Percentiles rank a stretch among this genome's conserved stretches.
Conservation (phyloP, 805 yeast genomes). For the Barnettozyma vustinii region DNA sequence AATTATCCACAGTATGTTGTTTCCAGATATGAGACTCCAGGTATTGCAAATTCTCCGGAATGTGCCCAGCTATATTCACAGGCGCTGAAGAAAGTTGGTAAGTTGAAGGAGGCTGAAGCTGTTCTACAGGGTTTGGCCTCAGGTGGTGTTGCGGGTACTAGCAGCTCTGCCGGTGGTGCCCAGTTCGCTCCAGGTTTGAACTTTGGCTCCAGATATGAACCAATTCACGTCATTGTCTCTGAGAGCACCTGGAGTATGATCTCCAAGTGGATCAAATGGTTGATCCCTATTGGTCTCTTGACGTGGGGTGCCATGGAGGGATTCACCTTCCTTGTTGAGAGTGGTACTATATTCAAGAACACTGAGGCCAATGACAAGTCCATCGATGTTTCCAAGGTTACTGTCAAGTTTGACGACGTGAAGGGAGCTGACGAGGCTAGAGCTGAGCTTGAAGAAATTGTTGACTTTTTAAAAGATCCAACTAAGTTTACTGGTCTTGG, state of each 20-base stretch:
- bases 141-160: conserved; percentile 19
- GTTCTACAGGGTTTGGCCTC: conserved; percentile 44
- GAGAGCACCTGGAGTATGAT: conserved; percentile 76
- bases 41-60: conserved; percentile 78
- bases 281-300: conserved; percentile 72
- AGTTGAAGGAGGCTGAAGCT: conserved; percentile 69
- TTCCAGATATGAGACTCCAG: conserved; percentile 90
- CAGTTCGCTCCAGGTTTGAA: conserved; percentile 26
- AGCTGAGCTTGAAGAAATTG: conserved; percentile 94
- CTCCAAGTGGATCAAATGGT: conserved; percentile 86
- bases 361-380: conserved; percentile 70
- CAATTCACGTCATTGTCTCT: conserved; percentile 88
- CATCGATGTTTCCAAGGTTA: conserved; percentile 78
- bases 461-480: conserved; percentile 95
- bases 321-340: conserved; percentile 74
- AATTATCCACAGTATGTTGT: conserved; percentile 95
- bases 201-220: conserved; percentile 68
- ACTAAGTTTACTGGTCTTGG: conserved; percentile 94
- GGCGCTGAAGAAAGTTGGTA: conserved; percentile 76
- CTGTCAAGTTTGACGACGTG: conserved; percentile 87
- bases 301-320: conserved; percentile 79
- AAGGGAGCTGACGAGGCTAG: conserved; percentile 98
- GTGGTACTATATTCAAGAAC: conserved; percentile 73
- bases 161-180: conserved; percentile 20
- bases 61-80: conserved; percentile 75